Evolutionary conservation across 129 eudicot genomes (phyloP), one percentile per base, ranked within the genome.

Genomic region (Arctium minus): DNA sequence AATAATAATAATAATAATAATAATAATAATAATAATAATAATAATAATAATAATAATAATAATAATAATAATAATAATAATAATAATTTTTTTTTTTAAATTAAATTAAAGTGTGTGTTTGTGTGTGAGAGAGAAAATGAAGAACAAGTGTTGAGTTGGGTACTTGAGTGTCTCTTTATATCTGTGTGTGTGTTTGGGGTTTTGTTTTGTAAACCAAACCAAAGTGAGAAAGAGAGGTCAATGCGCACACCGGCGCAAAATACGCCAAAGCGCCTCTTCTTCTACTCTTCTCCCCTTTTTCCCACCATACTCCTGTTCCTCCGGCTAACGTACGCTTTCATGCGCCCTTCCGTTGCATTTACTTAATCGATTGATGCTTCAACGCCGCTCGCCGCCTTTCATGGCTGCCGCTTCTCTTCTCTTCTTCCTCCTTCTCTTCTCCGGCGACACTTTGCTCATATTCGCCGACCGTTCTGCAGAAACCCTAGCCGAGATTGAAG

Each of bases 171-270:
- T 81, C 73, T 79, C 75, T 84, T 56, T 78, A 78, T 68, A 82
- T 68, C 77, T 76, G 40, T 68, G 71, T 76, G 30, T 65, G 48
- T 53, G 12, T 76, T 68, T 44, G 36, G 53, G 71, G 76, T 36
- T 76, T 76, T 50, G 18, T 15, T 22, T 22, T 22, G 27, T 22
- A 22, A 22, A 22, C 27, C 27, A 40, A 44, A 27, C 15, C 32
- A 62, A 77, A 77, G 31, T 9, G 2, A 6, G 69, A 33, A 32
- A 33, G 42, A 67, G 82, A 37, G 86, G 72, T 73, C 80, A 79
- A 76, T 85, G 88, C 88, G 85, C 85, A 80, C 85, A 85, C 79
- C 44, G 75, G 88, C 88, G 88, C 85, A 81, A 70, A n/a, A 85
- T 76, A 85, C 70, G 75, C 73, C 40, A 2, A 68, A 48, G 76